phyloP scores from a whole-genome alignment of 108 stramenopile species.

The Nitzschia sp. region DNA sequence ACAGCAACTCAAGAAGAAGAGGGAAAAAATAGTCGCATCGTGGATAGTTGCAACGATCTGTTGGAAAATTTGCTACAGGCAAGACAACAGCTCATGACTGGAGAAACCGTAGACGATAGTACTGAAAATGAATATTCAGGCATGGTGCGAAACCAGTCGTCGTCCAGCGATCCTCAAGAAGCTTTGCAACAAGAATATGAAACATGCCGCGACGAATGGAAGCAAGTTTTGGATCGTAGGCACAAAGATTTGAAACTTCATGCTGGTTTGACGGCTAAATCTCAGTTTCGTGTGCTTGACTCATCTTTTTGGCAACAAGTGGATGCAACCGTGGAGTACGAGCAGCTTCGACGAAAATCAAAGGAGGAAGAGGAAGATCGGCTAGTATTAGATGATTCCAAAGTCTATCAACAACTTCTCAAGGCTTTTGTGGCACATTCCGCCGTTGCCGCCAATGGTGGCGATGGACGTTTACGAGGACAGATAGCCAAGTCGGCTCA shows the following conservation, averaged over 20 bases:
- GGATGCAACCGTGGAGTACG: constrained; percentile 47
- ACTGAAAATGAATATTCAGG: constrained; percentile 24
- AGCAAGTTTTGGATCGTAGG: constrained; percentile 52
- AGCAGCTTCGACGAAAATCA: constrained; percentile 24
- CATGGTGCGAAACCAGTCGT: not conserved
- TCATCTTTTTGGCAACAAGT: constrained; percentile 64
- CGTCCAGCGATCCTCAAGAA: constrained; percentile 17
- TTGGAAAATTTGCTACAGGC: constrained; percentile 34
- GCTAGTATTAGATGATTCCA: constrained; percentile 79
- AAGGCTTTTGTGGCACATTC: constrained; percentile 67
- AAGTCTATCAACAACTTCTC: constrained; percentile 92
- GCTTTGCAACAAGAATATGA: constrained; percentile 61
- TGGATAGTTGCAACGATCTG: constrained; percentile 35
- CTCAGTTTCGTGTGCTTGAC: constrained; percentile 42
- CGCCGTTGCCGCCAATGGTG: constrained; percentile 1
- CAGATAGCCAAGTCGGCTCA: constrained; percentile 47
- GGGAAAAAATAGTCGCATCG: not conserved
- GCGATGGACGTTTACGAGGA: not conserved
- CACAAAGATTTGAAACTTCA: constrained; percentile 66
- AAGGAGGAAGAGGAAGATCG: not conserved
- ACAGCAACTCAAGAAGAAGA: not conserved
- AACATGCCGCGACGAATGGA: constrained; percentile 48
- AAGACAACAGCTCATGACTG: constrained; percentile 18
- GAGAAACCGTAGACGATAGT: constrained; percentile 4
- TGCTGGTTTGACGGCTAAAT: constrained; percentile 40